phyloP scores from a whole-genome alignment of 768 basidiomycete species.

The Amanita molliuscula region DNA sequence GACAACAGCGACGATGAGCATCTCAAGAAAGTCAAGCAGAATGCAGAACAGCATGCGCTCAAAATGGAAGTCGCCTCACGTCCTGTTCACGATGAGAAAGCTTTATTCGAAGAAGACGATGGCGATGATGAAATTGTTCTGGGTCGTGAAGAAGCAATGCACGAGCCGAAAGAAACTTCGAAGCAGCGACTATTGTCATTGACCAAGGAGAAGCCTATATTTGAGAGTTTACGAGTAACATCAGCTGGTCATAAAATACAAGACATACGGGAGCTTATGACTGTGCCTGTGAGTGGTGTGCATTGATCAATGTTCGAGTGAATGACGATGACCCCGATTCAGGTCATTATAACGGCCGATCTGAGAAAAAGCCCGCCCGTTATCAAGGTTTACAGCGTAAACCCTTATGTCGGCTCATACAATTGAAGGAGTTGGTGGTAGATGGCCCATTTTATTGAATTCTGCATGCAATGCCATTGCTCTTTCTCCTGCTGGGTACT shows the following conservation, averaged over 20 bases:
- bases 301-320: neutral
- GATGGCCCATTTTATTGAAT: neutral
- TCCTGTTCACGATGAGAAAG: constrained; percentile 78
- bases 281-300: constrained; percentile 62
- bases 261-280: constrained; percentile 90
- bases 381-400: constrained; percentile 95
- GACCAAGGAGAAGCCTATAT: constrained; percentile 64
- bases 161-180: constrained; percentile 45
- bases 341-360: constrained; percentile 95
- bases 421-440: constrained; percentile 9
- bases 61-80: constrained; percentile 89
- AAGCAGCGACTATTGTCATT: constrained; percentile 73
- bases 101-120: constrained; percentile 84
- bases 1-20: constrained; percentile 96
- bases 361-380: constrained; percentile 93
- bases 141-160: constrained; percentile 37
- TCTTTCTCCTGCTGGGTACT: neutral
- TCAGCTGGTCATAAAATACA: constrained; percentile 87
- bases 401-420: constrained; percentile 69
- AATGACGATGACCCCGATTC: constrained; percentile 8
- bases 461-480: neutral
- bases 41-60: constrained; percentile 80
- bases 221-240: constrained; percentile 73
- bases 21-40: constrained; percentile 87
- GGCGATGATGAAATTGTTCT: constrained; percentile 75